A percentile compares a stretch with the other conserved stretches of the same genome.
Evolutionary conservation across 345 rosid species (phyloP).

Genomic region (Boechera divaricarpa): DNA sequence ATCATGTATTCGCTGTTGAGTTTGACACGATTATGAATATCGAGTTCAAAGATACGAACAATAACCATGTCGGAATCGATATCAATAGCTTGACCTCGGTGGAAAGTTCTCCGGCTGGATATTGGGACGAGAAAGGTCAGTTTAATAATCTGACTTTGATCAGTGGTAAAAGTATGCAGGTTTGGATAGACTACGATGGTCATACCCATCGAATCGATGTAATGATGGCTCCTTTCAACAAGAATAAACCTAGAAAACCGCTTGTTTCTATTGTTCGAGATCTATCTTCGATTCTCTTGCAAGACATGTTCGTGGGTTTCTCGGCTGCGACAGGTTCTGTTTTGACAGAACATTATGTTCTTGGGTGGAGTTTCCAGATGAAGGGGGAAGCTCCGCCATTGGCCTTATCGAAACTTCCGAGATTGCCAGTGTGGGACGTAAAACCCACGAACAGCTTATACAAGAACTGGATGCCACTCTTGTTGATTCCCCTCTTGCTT

Average conservation of each 20-base stretch:
- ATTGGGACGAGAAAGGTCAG: constrained; percentile 26
- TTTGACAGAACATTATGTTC: constrained; percentile 47
- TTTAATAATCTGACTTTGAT: constrained; percentile 54
- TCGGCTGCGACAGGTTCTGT: constrained; percentile 54
- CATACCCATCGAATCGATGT: constrained; percentile 48
- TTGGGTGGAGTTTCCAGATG: constrained; percentile 68
- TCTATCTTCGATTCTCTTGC: constrained; percentile 47
- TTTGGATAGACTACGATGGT: constrained; percentile 80
- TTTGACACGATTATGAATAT: constrained; percentile 47
- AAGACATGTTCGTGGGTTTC: constrained; percentile 63
- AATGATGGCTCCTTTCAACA: constrained; percentile 52
- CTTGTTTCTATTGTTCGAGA: constrained; percentile 48
- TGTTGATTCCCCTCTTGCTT: constrained; percentile 7
- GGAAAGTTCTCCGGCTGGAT: constrained; percentile 39
- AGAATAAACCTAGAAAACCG: constrained; percentile 50
- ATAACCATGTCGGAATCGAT: constrained; percentile 61
- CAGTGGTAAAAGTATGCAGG: constrained; percentile 53
- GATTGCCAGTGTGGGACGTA: constrained; percentile 41
- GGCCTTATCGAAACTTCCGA: constrained; percentile 52
- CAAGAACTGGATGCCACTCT: too few relatives aligned
- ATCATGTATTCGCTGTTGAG: constrained; percentile 61
- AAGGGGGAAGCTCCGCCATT: constrained; percentile 54
- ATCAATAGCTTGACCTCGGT: constrained; percentile 47
- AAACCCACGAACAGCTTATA: too few relatives aligned
- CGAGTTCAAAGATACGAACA: constrained; percentile 33